phyloP scores from a whole-genome alignment of 768 basidiomycete species.

The Epithele typhae region DNA sequence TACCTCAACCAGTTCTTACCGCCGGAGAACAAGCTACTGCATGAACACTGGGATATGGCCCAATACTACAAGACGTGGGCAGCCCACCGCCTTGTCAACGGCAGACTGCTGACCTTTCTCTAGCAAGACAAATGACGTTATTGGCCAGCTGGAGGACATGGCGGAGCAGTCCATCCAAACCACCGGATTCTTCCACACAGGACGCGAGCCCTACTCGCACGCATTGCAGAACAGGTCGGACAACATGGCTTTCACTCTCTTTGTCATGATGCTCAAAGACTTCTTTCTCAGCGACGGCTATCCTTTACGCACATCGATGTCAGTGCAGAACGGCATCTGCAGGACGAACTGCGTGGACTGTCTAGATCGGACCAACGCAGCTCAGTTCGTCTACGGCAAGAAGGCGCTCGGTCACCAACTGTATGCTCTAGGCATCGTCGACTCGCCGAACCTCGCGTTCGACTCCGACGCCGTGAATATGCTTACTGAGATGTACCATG shows the following conservation, averaged over 20 bases:
- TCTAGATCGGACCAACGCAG: conserved; percentile 92
- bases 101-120: not conserved
- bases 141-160: conserved; percentile 89
- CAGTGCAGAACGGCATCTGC: conserved; percentile 88
- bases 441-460: conserved; percentile 80
- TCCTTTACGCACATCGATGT: conserved; percentile 61
- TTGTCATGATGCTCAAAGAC: not conserved
- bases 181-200: conserved; percentile 95
- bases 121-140: conserved; percentile 94
- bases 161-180: conserved; percentile 90
- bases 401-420: conserved; percentile 92
- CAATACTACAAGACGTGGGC: conserved; percentile 89
- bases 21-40: conserved; percentile 77
- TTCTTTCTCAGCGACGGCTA: conserved; percentile 22
- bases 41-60: conserved; percentile 96
- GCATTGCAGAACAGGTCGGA: conserved; percentile 44
- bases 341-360: conserved; percentile 98
- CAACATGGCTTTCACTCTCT: not conserved
- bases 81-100: too few species aligned
- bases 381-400: conserved; percentile 96
- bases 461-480: conserved; percentile 96
- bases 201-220: conserved; percentile 80
- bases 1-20: conserved; percentile 97
- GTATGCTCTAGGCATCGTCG: conserved; percentile 88
- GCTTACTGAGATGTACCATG: conserved; percentile 98